Conservation (phyloP, 2,329 filamentous ascomycete genomes). For the Hypoxylon sp. region DNA sequence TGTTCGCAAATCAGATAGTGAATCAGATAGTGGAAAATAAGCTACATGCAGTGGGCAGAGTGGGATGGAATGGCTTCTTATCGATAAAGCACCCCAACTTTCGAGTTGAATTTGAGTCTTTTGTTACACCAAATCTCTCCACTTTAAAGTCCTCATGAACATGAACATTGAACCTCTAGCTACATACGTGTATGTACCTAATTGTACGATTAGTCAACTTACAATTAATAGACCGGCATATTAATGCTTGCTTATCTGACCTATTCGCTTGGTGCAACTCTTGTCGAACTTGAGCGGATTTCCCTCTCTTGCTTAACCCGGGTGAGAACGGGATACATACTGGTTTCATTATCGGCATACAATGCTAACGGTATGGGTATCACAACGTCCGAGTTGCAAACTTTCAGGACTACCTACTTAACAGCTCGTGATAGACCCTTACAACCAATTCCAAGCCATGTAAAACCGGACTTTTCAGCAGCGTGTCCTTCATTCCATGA, state of each 20-base stretch:
- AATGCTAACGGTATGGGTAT: conserved; percentile 4
- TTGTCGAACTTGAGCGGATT: background rate
- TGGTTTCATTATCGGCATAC: background rate
- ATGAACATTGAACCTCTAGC: too few species aligned
- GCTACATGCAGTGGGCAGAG: background rate
- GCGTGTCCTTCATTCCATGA: background rate
- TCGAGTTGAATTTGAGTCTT: background rate
- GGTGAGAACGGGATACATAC: background rate
- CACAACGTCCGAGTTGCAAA: conserved; percentile 1
- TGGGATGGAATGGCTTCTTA: conserved; percentile 20
- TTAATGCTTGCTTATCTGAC: background rate
- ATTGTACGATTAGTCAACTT: background rate
- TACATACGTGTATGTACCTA: too few species aligned
- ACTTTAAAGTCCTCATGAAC: too few species aligned
- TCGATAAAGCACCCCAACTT: conserved; percentile 11
- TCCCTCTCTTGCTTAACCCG: background rate
- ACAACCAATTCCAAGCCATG: background rate
- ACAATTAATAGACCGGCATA: background rate
- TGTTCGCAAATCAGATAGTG: conserved; percentile 23
- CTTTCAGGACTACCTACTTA: background rate
- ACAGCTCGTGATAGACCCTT: background rate
- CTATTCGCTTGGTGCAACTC: background rate
- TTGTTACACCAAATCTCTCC: background rate
- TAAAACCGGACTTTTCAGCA: background rate
- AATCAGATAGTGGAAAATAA: background rate